A percentile compares a stretch with the other conserved stretches of the same genome.
phyloP scores from a whole-genome alignment of 1,284 basidiomycete genomes.

The Melampsora medusae region DNA sequence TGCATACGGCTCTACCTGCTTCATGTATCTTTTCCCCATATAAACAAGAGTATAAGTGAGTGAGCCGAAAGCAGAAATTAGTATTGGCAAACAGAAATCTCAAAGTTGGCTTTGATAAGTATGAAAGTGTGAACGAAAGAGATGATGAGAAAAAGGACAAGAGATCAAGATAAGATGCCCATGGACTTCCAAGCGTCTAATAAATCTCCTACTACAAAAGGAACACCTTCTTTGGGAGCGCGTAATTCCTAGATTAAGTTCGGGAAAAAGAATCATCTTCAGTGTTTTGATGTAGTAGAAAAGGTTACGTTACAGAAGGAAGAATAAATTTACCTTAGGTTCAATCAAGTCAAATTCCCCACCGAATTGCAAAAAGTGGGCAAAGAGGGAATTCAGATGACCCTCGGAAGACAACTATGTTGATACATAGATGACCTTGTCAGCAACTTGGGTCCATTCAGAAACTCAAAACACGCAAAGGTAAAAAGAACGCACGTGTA shows the following conservation, averaged over 20 bases:
- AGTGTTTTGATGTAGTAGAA: no score
- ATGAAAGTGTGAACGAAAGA: not conserved
- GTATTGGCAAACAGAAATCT: no score
- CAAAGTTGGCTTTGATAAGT: no score
- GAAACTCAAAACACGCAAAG: not conserved
- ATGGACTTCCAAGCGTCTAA: conserved; percentile 43
- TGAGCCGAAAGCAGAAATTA: no score
- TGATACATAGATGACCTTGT: not conserved
- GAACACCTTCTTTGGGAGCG: conserved; percentile 40
- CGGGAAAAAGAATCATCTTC: not conserved
- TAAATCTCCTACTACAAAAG: conserved; percentile 42
- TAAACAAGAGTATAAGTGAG: no score
- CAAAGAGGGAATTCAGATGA: conserved; percentile 41
- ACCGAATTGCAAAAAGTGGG: conserved; percentile 44
- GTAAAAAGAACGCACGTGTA: conserved; percentile 19
- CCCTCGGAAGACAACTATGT: conserved; percentile 40
- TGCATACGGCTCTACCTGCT: no score
- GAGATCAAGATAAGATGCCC: conserved; percentile 38
- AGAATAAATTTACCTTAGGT: conserved; percentile 23
- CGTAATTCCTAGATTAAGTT: conserved; percentile 27
- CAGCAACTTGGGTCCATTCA: not conserved
- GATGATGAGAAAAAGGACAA: not conserved
- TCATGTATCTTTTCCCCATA: no score
- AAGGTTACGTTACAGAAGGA: not conserved
- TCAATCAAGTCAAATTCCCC: conserved; percentile 42